A percentile compares a stretch with the other conserved stretches of the same genome.
Conservation (phyloP, 441 rosid species). For the Populus hybrid region DNA sequence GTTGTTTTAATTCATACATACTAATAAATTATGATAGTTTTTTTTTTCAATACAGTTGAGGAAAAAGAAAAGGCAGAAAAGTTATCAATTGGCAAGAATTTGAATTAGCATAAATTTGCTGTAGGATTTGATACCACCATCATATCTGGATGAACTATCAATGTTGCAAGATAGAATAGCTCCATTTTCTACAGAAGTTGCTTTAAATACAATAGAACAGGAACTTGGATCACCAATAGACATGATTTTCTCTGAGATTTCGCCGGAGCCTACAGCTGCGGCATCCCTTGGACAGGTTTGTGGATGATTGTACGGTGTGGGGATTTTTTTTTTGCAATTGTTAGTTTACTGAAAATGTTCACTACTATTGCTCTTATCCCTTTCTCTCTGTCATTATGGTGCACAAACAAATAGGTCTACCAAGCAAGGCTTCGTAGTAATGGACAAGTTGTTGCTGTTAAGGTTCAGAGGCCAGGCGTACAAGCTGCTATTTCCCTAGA, state of each 20-base stretch:
- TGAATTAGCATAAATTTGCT: not conserved
- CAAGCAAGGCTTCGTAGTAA: constrained; percentile 73
- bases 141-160: constrained; percentile 82
- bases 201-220: constrained; percentile 68
- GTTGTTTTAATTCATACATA: constrained; percentile 16
- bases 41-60: not conserved
- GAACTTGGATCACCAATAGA: constrained; percentile 73
- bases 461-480: constrained; percentile 96
- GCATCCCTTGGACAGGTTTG: constrained; percentile 95
- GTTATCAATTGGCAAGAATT: not conserved
- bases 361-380: not conserved
- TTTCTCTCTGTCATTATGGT: not conserved
- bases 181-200: constrained; percentile 83
- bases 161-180: constrained; percentile 82
- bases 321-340: not conserved
- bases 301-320: not conserved
- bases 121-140: constrained; percentile 87
- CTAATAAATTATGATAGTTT: not conserved
- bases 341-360: not conserved
- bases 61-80: not conserved
- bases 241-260: constrained; percentile 76
- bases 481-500: constrained; percentile 91
- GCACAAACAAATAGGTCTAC: constrained; percentile 53
- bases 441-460: constrained; percentile 76
- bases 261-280: constrained; percentile 88